Percentiles rank a stretch among this genome's conserved stretches.
phyloP scores from a whole-genome alignment of 768 basidiomycete genomes.

The Suillus subaureus region DNA sequence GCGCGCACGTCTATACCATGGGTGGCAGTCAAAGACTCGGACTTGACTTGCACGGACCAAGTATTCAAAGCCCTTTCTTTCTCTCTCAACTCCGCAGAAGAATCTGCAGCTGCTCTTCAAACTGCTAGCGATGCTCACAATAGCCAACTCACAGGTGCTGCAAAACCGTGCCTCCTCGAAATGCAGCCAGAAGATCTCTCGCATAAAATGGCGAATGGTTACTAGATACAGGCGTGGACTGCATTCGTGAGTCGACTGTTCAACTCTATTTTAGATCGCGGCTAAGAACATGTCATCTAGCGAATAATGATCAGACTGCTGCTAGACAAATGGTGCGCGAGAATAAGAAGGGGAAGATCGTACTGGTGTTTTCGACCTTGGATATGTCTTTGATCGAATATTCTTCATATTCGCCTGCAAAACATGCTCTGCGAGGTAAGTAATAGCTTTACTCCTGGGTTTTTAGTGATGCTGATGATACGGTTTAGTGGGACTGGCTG shows the following conservation, averaged over 20 bases:
- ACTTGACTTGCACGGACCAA: conserved; percentile 66
- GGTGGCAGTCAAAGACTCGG: conserved; percentile 86
- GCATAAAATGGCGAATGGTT: conserved; percentile 57
- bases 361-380: conserved; percentile 78
- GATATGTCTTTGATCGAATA: conserved; percentile 80
- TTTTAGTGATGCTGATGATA: too few species aligned
- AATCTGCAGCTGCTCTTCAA: conserved; percentile 63
- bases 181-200: conserved; percentile 59
- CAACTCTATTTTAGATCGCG: neutral
- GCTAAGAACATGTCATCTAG: neutral
- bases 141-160: conserved; percentile 65
- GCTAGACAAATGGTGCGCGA: conserved; percentile 65
- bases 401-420: conserved; percentile 78
- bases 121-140: conserved; percentile 55
- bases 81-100: conserved; percentile 53
- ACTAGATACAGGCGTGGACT: conserved; percentile 49
- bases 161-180: conserved; percentile 78
- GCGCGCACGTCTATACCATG: conserved; percentile 79
- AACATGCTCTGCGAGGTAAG: conserved; percentile 86
- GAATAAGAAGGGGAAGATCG: conserved; percentile 65
- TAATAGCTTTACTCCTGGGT: too few species aligned
- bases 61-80: conserved; percentile 67
- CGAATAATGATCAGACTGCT: conserved; percentile 52
- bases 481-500: too few species aligned
- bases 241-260: conserved; percentile 42